phyloP scores from a whole-genome alignment of 164 flowering plant genomes.

The Platanus orientalis region DNA sequence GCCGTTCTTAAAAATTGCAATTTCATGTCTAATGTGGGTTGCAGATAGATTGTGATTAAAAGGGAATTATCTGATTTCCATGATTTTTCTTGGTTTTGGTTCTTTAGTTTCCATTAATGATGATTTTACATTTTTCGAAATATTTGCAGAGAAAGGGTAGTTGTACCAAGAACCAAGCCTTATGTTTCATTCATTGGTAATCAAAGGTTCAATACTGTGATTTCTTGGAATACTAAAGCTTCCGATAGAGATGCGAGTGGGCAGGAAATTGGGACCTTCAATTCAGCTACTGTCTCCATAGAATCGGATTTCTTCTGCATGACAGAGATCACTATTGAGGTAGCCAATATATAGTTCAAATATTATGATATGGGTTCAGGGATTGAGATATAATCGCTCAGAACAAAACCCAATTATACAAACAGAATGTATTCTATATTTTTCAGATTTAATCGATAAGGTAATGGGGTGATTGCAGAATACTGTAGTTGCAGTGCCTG shows the following conservation, averaged over 20 bases:
- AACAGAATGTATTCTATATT: not conserved
- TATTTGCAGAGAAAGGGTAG: slow-evolving; percentile 65
- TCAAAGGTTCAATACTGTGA: slow-evolving; percentile 31
- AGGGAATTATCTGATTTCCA: too few relatives aligned
- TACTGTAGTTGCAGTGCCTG: slow-evolving; percentile 50
- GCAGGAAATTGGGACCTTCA: slow-evolving; percentile 42
- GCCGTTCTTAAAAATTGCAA: too few relatives aligned
- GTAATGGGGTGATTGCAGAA: slow-evolving; percentile 39
- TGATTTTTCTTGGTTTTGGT: not conserved
- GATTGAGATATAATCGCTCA: too few relatives aligned
- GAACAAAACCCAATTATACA: not conserved
- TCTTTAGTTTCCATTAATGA: not conserved
- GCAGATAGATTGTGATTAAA: too few relatives aligned
- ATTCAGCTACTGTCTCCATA: slow-evolving; percentile 60
- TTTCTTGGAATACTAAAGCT: slow-evolving; percentile 67
- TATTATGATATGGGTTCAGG: not conserved
- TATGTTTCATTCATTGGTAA: slow-evolving; percentile 76
- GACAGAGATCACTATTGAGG: slow-evolving; percentile 69
- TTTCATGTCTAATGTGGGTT: too few relatives aligned
- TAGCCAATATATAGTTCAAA: not conserved
- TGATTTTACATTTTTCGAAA: too few relatives aligned
- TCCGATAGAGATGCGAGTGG: slow-evolving; percentile 48
- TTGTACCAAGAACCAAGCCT: slow-evolving; percentile 56
- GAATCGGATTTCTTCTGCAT: slow-evolving; percentile 78
- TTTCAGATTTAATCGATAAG: not conserved